Conservation (phyloP, 768 basidiomycete genomes). For the Grammothele lineata region DNA sequence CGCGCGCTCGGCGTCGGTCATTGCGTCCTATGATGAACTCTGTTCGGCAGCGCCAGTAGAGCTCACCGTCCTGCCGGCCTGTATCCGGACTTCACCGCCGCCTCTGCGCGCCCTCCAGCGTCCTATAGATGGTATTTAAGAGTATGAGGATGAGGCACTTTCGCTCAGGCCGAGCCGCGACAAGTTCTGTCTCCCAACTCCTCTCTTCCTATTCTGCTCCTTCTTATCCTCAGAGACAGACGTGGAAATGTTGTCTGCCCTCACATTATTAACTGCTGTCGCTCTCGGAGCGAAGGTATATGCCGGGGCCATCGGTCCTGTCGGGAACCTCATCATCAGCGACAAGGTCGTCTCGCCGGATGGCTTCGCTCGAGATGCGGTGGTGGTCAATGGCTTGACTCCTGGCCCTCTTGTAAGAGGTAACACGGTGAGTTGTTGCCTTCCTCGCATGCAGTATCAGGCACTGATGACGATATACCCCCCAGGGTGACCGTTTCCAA, state of each 20-base stretch:
- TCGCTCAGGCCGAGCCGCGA: conserved; percentile 21
- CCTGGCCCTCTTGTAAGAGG: conserved; percentile 45
- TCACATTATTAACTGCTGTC: too few species aligned
- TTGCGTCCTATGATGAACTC: too few species aligned
- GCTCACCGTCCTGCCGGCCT: too few species aligned
- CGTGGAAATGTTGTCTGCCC: too few species aligned
- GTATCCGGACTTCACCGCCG: too few species aligned
- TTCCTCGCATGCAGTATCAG: background rate
- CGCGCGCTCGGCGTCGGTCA: too few species aligned
- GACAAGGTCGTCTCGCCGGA: conserved; percentile 20
- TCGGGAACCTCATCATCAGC: conserved; percentile 18
- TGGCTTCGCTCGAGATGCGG: conserved; percentile 25
- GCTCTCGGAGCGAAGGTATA: too few species aligned
- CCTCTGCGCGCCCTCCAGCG: too few species aligned
- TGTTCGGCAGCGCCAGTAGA: too few species aligned
- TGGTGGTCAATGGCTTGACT: conserved; percentile 41
- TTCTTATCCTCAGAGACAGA: too few species aligned
- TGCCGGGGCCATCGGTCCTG: conserved; percentile 21
- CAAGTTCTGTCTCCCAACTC: conserved; percentile 32
- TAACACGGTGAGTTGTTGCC: conserved; percentile 30
- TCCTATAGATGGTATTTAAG: too few species aligned
- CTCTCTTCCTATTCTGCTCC: too few species aligned
- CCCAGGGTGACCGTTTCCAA: conserved; percentile 28
- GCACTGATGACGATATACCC: background rate
- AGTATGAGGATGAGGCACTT: conserved; percentile 1